phyloP scores from a whole-genome alignment of 2,329 filamentous ascomycete species.

The Epichloe glyceriae region DNA sequence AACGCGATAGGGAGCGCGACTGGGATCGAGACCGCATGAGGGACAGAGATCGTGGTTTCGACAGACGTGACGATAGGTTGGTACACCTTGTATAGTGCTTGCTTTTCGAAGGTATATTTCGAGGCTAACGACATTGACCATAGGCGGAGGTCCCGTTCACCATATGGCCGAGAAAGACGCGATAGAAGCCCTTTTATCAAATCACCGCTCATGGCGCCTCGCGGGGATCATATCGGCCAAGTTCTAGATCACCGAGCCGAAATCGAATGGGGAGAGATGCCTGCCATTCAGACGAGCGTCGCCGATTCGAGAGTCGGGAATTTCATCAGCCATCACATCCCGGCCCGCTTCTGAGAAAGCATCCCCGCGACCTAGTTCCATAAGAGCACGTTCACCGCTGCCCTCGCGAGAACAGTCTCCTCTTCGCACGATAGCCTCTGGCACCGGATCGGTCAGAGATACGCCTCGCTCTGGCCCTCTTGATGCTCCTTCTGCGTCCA shows the following conservation, averaged over 20 bases:
- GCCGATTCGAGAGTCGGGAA: slow-evolving; percentile 34
- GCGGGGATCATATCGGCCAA: slow-evolving; percentile 37
- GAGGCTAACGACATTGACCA: slow-evolving; percentile 9
- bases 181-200: slow-evolving; percentile 19
- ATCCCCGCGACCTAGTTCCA: slow-evolving; percentile 37
- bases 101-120: neutral
- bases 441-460: slow-evolving; percentile 16
- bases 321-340: slow-evolving; percentile 38
- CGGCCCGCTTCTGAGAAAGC: slow-evolving; percentile 37
- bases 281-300: slow-evolving; percentile 33
- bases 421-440: slow-evolving; percentile 13
- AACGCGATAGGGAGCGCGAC: slow-evolving; percentile 20
- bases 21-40: slow-evolving; percentile 17
- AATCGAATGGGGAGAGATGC: slow-evolving; percentile 33
- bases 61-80: slow-evolving; percentile 29
- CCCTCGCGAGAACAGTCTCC: slow-evolving; percentile 30
- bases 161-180: slow-evolving; percentile 33
- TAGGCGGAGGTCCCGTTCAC: slow-evolving; percentile 43
- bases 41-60: slow-evolving; percentile 22
- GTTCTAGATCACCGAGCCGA: slow-evolving; percentile 31
- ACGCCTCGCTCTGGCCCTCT: slow-evolving; percentile 14
- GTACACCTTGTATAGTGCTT: neutral
- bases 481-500: slow-evolving; percentile 17
- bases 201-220: slow-evolving; percentile 16
- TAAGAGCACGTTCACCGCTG: slow-evolving; percentile 33